Base-by-base conservation (phyloP, 495 filamentous ascomycete species). In the Tuber brumale region DNA sequence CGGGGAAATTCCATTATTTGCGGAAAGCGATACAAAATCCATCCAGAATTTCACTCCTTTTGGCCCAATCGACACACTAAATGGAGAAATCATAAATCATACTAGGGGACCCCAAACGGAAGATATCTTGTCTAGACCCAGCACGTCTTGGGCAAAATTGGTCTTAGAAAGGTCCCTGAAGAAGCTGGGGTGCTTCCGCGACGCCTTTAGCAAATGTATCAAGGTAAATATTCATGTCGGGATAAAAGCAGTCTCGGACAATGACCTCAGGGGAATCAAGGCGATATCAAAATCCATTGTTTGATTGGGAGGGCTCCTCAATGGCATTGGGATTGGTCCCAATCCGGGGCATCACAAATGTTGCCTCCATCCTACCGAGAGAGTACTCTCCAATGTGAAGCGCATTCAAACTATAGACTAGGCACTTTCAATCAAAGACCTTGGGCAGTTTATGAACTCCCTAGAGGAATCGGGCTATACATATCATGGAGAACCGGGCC, bases 241-340 rank as follows among this genome's bases (percentile, higher is more conserved):
- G n/a, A 4, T 61, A 4, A n/a, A 61, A 61, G n/a, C 10, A 61
- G 9, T 27, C 51, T 14, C 12, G 6, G 76, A 73, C 18, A 79
- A 75, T 76, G 73, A 71, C 69, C 70, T 79, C 39, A 61, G 51
- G 19, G 76, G 79, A 44, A 43, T 80, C 35, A 79, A 79, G 39
- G 46, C 70, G 57, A 79, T 76, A 69, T 57, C 76, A 42, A 80
- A 80, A 44, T 18, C 61, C 1, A 79, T 80, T 35, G 66, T 75
- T 37, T 39, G 79, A 46, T 79, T 75, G 14, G 66, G 78, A 35
- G 78, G 78, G 35, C 46, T 80, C 35, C 31, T 70, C 5, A 61
- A 61, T 61, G 10, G 51, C 10, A 31, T 61, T 61, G 51, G 51
- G 12, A 10, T 31, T 12, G n/a, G 10, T 27, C 51, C 51, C 12